Percentiles rank a stretch among this genome's conserved stretches.
Evolutionary conservation across 768 basidiomycete species (phyloP).

Genomic region (Chalciporus pseudorubinellus): DNA sequence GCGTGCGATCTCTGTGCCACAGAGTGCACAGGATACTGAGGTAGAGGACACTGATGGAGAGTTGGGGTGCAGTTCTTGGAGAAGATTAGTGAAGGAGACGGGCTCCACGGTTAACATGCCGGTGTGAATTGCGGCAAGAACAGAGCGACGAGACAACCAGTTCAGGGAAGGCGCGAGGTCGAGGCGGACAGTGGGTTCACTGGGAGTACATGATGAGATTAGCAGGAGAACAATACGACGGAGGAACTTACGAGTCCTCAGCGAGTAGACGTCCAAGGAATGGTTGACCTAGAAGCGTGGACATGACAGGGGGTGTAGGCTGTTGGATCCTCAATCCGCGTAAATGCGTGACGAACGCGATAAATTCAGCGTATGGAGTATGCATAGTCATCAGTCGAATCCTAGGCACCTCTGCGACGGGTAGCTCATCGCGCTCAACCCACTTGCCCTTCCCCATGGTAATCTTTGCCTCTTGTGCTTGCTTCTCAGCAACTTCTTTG

Average conservation of each 20-base stretch:
- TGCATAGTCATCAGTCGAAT: conserved; percentile 63
- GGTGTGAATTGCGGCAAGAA: conserved; percentile 79
- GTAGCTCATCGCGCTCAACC: conserved; percentile 41
- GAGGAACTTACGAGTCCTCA: conserved; percentile 81
- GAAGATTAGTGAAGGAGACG: conserved; percentile 56
- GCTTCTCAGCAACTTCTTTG: conserved; percentile 59
- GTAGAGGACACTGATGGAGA: conserved; percentile 44
- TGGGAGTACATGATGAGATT: conserved; percentile 13
- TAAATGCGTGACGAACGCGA: conserved; percentile 73
- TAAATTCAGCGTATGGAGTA: conserved; percentile 76
- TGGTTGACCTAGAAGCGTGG: conserved; percentile 72
- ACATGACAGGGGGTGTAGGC: conserved; percentile 60
- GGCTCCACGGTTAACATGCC: conserved; percentile 91
- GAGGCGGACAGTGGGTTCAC: conserved; percentile 89
- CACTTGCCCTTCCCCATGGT: conserved; percentile 71
- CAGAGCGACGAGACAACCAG: conserved; percentile 87
- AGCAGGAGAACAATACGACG: background rate
- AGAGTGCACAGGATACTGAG: conserved; percentile 73
- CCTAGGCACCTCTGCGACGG: conserved; percentile 28
- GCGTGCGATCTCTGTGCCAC: conserved; percentile 56
- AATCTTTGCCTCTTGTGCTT: conserved; percentile 46
- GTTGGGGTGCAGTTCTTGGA: conserved; percentile 49
- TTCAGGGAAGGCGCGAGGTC: conserved; percentile 93
- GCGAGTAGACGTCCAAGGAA: conserved; percentile 71
- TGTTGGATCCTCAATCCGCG: conserved; percentile 64